Evolutionary conservation across 2,329 filamentous ascomycete species (phyloP), one percentile per base, ranked within the genome.

Genomic region (Endocalyx cinctus): DNA sequence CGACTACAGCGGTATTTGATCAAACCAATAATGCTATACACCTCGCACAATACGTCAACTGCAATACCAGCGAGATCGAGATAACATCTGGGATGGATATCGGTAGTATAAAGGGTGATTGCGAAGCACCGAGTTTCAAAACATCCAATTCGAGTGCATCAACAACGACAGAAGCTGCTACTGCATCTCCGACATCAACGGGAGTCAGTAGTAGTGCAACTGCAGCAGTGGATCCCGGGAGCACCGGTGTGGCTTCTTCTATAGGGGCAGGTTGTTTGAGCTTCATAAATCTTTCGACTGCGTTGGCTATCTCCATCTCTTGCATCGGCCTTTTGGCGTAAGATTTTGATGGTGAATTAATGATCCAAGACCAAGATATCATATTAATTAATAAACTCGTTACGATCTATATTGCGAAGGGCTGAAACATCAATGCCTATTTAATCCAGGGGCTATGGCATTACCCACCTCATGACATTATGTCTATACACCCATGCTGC

Each of bases 31-130:
- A 70, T 44, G 57, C 55, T 15, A 58, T 72, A 18, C 71, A 69
- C 57, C 54, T 76, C 39, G 64, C 70, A 2, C 69, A 67, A 35
- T 73, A 74, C 38, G 42, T 51, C 19, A 72, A 73, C 57, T 75
- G 71, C 49, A 70, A 68, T 39, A 63, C 61, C 5, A 60, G 59
- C 5, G 63, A 64, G n/a, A 54, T 59, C 11, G 64, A 66, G 29
- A 58, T 66, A 27, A 55, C 49, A 20, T 42, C 46, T 7, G 33
- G 52, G 8, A 50, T 45, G 17, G 47, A 58, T 35, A 40, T 64
- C 26, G 31, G 33, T 6, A 29, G 37, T 4, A 39, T 53, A 2
- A 42, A 38, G 25, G 55, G 55, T 11, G 42, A 56, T 11, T 57
- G 55, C 19, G 38, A 46, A 10, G 30, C 39, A 5, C 42, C 48